Evolutionary conservation across 164 flowering plant species (phyloP).

Genomic region (Tetracentron sinense): DNA sequence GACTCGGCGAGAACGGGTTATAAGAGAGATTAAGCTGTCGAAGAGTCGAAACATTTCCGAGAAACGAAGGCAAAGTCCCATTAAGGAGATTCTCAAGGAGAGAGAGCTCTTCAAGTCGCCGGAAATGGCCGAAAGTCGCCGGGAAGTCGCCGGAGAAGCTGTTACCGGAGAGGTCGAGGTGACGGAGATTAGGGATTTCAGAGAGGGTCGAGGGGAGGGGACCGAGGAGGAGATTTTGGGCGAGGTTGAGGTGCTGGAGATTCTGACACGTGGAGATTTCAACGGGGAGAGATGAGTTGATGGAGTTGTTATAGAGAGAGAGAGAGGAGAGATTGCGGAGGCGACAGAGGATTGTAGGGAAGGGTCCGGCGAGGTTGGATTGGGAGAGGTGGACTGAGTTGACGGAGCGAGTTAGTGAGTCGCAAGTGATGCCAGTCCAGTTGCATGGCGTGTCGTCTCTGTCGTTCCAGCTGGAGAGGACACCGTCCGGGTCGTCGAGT

Average conservation of each 20-base stretch:
- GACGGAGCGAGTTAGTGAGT: slow-evolving; percentile 38
- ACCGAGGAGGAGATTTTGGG: slow-evolving; percentile 26
- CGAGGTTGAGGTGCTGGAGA: slow-evolving; percentile 28
- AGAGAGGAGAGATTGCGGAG: slow-evolving; percentile 49
- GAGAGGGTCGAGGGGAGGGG: slow-evolving; percentile 11
- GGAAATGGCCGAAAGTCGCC: slow-evolving; percentile 46
- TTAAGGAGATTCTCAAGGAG: slow-evolving; percentile 62
- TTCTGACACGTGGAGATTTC: slow-evolving; percentile 44
- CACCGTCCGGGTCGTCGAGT: slow-evolving; percentile 55
- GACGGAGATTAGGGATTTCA: slow-evolving; percentile 8
- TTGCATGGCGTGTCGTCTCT: slow-evolving; percentile 53
- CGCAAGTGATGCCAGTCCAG: slow-evolving; percentile 76
- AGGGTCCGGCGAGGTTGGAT: slow-evolving; percentile 56
- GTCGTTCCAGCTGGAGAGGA: slow-evolving; percentile 57
- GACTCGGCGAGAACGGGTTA: slow-evolving; percentile 69
- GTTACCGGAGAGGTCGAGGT: slow-evolving; percentile 55
- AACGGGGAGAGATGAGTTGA: slow-evolving; percentile 56
- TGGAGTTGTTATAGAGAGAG: slow-evolving; percentile 60
- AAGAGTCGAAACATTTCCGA: slow-evolving; percentile 56
- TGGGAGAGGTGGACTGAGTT: slow-evolving; percentile 53
- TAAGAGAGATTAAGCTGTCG: slow-evolving; percentile 67
- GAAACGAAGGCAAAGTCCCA: slow-evolving; percentile 50
- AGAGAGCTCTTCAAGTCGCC: slow-evolving; percentile 51
- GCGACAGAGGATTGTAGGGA: slow-evolving; percentile 65
- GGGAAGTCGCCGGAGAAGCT: slow-evolving; percentile 81